A percentile compares a stretch with the other conserved stretches of the same genome.
Conservation (phyloP, 768 basidiomycete genomes). For the Auricularia sp. region DNA sequence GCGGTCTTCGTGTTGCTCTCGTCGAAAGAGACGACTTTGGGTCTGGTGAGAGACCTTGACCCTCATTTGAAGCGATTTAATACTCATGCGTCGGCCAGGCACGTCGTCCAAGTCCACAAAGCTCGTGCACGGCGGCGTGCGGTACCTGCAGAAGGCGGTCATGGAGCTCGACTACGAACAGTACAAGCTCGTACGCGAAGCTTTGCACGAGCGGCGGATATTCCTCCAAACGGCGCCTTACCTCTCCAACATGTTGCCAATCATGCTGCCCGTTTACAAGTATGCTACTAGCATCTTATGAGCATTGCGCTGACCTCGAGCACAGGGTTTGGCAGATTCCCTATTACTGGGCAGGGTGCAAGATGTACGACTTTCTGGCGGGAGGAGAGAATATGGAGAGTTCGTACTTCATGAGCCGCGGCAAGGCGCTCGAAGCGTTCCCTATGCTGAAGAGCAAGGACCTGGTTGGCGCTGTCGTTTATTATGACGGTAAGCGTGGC, state of each 20-base stretch:
- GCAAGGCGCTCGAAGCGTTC: slow-evolving; percentile 87
- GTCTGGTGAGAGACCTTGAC: slow-evolving; percentile 43
- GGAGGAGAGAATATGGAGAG: slow-evolving; percentile 95
- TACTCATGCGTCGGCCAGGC: slow-evolving; percentile 32
- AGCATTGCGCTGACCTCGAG: slow-evolving; percentile 5
- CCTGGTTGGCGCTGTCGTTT: slow-evolving; percentile 88
- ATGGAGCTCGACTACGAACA: slow-evolving; percentile 94
- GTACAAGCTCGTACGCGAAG: slow-evolving; percentile 92
- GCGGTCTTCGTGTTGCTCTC: slow-evolving; percentile 85
- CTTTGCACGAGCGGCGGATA: slow-evolving; percentile 82
- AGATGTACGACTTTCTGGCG: slow-evolving; percentile 90
- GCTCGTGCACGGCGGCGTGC: slow-evolving; percentile 94
- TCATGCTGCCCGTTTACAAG: slow-evolving; percentile 97
- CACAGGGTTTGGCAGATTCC: slow-evolving; percentile 89
- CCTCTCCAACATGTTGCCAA: slow-evolving; percentile 83
- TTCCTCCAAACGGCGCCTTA: slow-evolving; percentile 96
- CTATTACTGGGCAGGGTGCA: slow-evolving; percentile 91
- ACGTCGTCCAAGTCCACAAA: slow-evolving; percentile 97
- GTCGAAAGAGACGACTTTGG: slow-evolving; percentile 91
- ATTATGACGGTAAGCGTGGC: slow-evolving; percentile 73
- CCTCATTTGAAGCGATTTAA: neutral
- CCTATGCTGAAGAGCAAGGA: slow-evolving; percentile 93
- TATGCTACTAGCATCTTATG: slow-evolving; percentile 22
- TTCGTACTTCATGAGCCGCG: slow-evolving; percentile 90
- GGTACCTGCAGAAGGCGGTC: slow-evolving; percentile 94